Evolutionary conservation across 2,329 filamentous ascomycete genomes (phyloP), one percentile per base, ranked within the genome.

Genomic region (Claviceps digitariae): DNA sequence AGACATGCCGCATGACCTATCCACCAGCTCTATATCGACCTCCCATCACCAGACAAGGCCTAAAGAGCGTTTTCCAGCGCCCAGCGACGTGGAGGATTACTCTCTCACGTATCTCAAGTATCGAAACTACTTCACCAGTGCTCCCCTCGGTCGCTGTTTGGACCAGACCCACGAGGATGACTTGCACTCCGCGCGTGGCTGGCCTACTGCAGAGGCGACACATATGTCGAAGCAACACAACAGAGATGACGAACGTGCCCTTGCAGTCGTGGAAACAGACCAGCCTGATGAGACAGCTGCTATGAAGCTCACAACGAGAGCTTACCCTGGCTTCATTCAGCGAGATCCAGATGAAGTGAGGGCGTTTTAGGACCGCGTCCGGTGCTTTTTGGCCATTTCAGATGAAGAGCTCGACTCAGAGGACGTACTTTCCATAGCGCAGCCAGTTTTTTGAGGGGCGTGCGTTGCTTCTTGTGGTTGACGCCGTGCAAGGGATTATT

Each of bases 51-150:
- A 17, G 29, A 25, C 21, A 20, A 40, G 38, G 6, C 45, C 25
- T 2, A 48, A 48, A 15, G 25, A 48, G 44, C 50, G 49, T 7
- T 40, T 36, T 2, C 50, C 54, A 2, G 52, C 31, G 25, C 43
- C 56, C 2, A 54, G 52, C 13, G 59, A 59, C 27, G 60, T 62
- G 25, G 65, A 66, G 41, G 63, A 65, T 3, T 62, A 67, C 54
- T 66, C 63, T 10, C 57, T 69, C 54, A 66, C 64, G 3, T 53
- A 66, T 20, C 58, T 68, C 13, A 62, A 64, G 44, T 68, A 68
- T 55, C 64, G 62, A 40, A 51, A 58, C 3, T 69, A 65, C 53
- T 67, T 66, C 50, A 60, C 58, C 1, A 61, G 62, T 44, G 55
- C 50, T n/a, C 63, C 66, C 1, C 56, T 69, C 15, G 60, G 52